A percentile compares a stretch with the other conserved stretches of the same genome.
These are phyloP conservation scores for Hygrophoropsis aurantiaca DNA, from an alignment of 768 basidiomycete species.

Conservation along the genomic window DNA sequence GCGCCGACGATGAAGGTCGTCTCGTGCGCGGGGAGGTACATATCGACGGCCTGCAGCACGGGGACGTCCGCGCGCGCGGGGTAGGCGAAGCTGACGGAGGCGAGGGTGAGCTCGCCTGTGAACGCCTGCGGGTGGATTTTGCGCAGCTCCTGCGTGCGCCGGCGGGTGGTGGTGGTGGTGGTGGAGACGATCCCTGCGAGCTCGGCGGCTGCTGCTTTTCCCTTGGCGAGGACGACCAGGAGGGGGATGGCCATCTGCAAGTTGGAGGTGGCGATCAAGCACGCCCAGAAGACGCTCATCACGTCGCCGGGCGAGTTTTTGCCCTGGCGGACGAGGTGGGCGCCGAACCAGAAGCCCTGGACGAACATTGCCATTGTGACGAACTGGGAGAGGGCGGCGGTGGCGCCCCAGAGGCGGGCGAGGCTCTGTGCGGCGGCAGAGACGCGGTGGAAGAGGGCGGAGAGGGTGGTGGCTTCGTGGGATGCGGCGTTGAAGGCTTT, in stretches of 20 bases:
- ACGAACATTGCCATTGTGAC: conserved; percentile 92
- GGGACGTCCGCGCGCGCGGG: conserved; percentile 65
- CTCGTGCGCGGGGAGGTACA: conserved; percentile 72
- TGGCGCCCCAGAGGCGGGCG: conserved; percentile 74
- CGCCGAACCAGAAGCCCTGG: conserved; percentile 95
- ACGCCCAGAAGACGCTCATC: conserved; percentile 99
- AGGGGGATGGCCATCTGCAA: conserved; percentile 86
- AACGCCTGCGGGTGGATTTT: conserved; percentile 68
- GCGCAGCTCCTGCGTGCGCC: conserved; percentile 37
- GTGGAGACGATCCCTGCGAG: conserved; percentile 18
- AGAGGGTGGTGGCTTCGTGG: conserved; percentile 51
- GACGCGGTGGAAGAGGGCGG: conserved; percentile 44
- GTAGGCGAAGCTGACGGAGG: conserved; percentile 66
- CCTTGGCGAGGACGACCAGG: conserved; percentile 62
- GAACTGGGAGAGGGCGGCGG: conserved; percentile 71
- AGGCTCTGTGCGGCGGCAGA: conserved; percentile 50
- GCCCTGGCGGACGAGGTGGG: conserved; percentile 81
- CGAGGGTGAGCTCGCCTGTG: conserved; percentile 67
- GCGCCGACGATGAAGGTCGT: conserved; percentile 80
- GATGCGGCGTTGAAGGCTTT: conserved; percentile 86
- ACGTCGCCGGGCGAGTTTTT: conserved; percentile 71
- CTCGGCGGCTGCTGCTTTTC: conserved; percentile 50
- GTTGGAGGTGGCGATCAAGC: conserved; percentile 84
- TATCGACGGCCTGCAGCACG: conserved; percentile 56
- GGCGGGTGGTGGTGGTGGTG: conserved; percentile 37